phyloP scores from a whole-genome alignment of 139 green algal species.

The Spirogloea muscicola region DNA sequence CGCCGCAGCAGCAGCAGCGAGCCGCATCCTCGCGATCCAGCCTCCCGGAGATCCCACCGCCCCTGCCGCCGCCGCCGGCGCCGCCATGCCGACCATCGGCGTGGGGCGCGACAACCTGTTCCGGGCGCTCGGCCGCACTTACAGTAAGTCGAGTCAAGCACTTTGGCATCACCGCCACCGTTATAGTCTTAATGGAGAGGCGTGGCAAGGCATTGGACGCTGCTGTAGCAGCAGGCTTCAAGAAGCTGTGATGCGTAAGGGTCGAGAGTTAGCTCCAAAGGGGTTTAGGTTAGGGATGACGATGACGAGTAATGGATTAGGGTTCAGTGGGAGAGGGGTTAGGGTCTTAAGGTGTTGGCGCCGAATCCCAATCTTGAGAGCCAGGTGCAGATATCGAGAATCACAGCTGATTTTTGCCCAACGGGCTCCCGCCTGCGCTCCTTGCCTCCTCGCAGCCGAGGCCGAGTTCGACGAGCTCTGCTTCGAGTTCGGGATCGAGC shows the following conservation, averaged over 20 bases:
- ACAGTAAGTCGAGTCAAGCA: conserved; percentile 56
- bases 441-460: conserved; percentile 69
- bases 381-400: too few relatives aligned
- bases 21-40: not conserved
- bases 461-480: conserved; percentile 96
- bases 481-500: conserved; percentile 98
- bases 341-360: not conserved
- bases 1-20: not conserved
- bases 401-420: too few relatives aligned
- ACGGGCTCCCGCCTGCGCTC: too few relatives aligned
- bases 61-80: not conserved
- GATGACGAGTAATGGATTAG: not conserved
- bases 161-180: not conserved
- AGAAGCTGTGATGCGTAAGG: not conserved
- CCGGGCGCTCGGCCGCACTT: conserved; percentile 72
- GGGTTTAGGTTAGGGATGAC: not conserved
- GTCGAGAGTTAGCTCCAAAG: not conserved
- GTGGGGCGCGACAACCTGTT: conserved; percentile 88
- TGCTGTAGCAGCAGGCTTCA: not conserved
- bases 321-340: not conserved
- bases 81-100: conserved; percentile 80
- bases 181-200: not conserved
- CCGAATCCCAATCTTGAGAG: not conserved
- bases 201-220: not conserved
- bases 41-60: not conserved